Conservation (phyloP, 2,329 filamentous ascomycete species). For the Cladosporium sp. region DNA sequence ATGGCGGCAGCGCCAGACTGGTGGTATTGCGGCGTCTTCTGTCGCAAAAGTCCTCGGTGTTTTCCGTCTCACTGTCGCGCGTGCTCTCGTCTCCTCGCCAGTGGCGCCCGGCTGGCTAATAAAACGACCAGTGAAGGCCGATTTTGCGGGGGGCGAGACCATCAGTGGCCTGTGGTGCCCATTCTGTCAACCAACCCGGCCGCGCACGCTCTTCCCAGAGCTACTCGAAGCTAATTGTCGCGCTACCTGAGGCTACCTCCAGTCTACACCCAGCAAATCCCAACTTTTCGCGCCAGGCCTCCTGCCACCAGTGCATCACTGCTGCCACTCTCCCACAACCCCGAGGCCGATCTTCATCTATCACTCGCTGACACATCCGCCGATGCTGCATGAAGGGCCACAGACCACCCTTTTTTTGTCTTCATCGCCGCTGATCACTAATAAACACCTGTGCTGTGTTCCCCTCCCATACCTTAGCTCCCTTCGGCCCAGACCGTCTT, state of each 20-base stretch:
- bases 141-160: not conserved
- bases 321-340: not conserved
- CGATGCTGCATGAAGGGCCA: not conserved
- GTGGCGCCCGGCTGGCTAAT: not conserved
- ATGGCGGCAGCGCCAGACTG: not conserved
- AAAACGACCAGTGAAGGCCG: not conserved
- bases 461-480: too few species aligned
- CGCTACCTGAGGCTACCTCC: not conserved
- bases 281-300: not conserved
- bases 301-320: not conserved
- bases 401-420: too few species aligned
- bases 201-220: not conserved
- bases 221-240: not conserved
- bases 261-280: not conserved
- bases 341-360: slow-evolving; percentile 1
- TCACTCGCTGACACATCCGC: not conserved
- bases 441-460: too few species aligned
- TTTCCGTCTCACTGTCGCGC: not conserved
- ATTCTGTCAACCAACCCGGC: not conserved
- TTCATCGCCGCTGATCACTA: not conserved
- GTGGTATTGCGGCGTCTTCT: not conserved
- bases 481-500: not conserved
- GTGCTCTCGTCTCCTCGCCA: not conserved
- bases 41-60: slow-evolving; percentile 1
- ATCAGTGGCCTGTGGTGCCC: too few species aligned